These are phyloP conservation scores for Periconia digitata DNA, from an alignment of 2,329 filamentous ascomycete genomes.

Conservation along the genomic window DNA sequence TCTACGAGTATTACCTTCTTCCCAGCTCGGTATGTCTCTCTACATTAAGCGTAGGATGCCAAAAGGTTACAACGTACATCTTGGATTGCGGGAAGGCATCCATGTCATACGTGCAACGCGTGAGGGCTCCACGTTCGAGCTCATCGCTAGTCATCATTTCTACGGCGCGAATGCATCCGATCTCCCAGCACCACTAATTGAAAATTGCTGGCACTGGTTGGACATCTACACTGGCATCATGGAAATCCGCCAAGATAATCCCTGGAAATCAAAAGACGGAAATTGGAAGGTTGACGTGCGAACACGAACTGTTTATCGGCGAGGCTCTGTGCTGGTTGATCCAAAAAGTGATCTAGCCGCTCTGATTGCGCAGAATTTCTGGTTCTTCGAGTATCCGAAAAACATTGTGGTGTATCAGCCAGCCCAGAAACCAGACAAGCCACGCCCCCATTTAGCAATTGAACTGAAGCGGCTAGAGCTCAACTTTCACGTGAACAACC, in stretches of 20 bases:
- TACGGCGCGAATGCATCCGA: constrained; percentile 40
- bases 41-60: constrained; percentile 38
- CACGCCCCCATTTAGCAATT: constrained; percentile 42
- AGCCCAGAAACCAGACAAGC: rapidly evolving
- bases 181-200: constrained; percentile 54
- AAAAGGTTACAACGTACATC: constrained; percentile 53
- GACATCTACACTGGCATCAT: constrained; percentile 50
- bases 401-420: constrained; percentile 55
- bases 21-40: constrained; percentile 55
- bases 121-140: constrained; percentile 33
- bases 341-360: constrained; percentile 48
- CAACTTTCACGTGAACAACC: constrained; percentile 53
- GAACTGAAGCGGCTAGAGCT: constrained; percentile 58
- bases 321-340: constrained; percentile 49
- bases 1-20: constrained; percentile 57
- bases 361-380: constrained; percentile 50
- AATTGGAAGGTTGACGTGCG: constrained; percentile 47
- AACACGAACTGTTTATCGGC: constrained; percentile 26
- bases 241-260: constrained; percentile 54
- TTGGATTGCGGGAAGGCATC: constrained; percentile 50
- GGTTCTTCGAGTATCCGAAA: constrained; percentile 50
- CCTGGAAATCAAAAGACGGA: constrained; percentile 42
- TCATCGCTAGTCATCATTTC: constrained; percentile 37
- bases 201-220: constrained; percentile 63
- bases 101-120: constrained; percentile 50